phyloP scores from a whole-genome alignment of 495 filamentous ascomycete genomes.

The Baudoinia panamericana region DNA sequence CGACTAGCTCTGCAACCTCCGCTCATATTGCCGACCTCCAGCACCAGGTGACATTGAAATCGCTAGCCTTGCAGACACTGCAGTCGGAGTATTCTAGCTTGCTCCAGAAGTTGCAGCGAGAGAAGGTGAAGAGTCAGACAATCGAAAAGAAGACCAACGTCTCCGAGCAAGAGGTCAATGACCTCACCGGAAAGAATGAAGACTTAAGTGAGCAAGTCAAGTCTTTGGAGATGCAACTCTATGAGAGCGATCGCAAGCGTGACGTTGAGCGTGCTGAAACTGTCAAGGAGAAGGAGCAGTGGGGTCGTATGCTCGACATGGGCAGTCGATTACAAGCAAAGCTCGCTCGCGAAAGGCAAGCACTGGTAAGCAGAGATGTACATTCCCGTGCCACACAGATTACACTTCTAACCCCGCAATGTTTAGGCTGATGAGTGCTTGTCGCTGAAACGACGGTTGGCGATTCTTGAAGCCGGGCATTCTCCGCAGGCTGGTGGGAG shows the following conservation, averaged over 20 bases:
- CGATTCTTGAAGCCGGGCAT: too few species aligned
- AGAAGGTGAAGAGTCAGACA: constrained; percentile 31
- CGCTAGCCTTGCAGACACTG: constrained; percentile 34
- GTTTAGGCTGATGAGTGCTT: too few species aligned
- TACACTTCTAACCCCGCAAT: too few species aligned
- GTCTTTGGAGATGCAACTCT: constrained; percentile 30
- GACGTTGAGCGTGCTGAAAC: constrained; percentile 29
- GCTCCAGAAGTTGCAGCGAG: constrained; percentile 34
- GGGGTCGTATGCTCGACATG: constrained; percentile 36
- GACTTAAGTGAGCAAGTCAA: constrained; percentile 31
- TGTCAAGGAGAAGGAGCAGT: constrained; percentile 32
- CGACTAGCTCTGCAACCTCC: constrained; percentile 26
- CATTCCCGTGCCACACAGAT: too few species aligned
- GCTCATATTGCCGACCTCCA: constrained; percentile 35
- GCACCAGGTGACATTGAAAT: constrained; percentile 38
- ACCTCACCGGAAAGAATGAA: constrained; percentile 33
- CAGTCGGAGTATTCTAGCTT: constrained; percentile 36
- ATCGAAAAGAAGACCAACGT: constrained; percentile 37
- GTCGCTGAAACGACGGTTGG: too few species aligned
- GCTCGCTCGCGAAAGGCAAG: constrained; percentile 29
- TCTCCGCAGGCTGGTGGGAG: too few species aligned
- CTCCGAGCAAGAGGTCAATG: constrained; percentile 37
- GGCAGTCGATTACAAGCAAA: constrained; percentile 32
- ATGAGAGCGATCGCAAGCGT: constrained; percentile 31
- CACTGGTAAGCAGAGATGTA: constrained; percentile 21